Evolutionary conservation across 352 stramenopile genomes (phyloP).

Genomic region (Pythium utonaiense): DNA sequence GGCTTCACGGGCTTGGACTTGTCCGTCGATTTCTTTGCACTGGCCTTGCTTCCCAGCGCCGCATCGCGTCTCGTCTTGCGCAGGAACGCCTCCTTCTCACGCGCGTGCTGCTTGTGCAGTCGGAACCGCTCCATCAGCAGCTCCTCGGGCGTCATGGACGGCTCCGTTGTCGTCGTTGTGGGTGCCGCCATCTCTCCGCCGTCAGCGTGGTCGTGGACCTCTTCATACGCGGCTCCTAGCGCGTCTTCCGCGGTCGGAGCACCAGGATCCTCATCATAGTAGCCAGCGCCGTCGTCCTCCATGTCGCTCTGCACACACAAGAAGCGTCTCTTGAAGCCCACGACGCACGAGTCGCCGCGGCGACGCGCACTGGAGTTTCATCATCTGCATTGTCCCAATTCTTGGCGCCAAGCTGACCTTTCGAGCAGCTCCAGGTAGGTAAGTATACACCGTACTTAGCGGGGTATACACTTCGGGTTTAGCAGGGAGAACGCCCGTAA

Average conservation of each 20-base stretch:
- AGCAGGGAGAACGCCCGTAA: too few relatives aligned
- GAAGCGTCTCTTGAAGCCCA: background rate
- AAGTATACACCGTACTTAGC: background rate
- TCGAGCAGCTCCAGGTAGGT: too few relatives aligned
- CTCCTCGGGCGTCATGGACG: slow-evolving; percentile 33
- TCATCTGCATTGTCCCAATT: background rate
- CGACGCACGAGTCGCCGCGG: background rate
- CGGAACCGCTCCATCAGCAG: slow-evolving; percentile 69
- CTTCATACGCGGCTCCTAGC: background rate
- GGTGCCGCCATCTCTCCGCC: background rate
- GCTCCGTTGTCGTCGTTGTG: background rate
- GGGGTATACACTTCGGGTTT: slow-evolving; percentile 7
- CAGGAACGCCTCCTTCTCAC: slow-evolving; percentile 60
- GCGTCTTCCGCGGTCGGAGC: slow-evolving; percentile 3
- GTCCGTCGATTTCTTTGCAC: background rate
- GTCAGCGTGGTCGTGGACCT: background rate
- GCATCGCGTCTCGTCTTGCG: slow-evolving; percentile 48
- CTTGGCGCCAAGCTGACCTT: background rate
- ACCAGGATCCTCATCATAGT: background rate
- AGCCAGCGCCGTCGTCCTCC: background rate
- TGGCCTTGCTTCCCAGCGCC: slow-evolving; percentile 17
- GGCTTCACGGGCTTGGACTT: slow-evolving; percentile 9
- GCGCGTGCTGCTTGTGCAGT: slow-evolving; percentile 75
- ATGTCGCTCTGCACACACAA: background rate
- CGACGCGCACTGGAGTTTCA: background rate